Conservation (phyloP, 2,329 filamentous ascomycete genomes). For the Ophiocordyceps sinensis region DNA sequence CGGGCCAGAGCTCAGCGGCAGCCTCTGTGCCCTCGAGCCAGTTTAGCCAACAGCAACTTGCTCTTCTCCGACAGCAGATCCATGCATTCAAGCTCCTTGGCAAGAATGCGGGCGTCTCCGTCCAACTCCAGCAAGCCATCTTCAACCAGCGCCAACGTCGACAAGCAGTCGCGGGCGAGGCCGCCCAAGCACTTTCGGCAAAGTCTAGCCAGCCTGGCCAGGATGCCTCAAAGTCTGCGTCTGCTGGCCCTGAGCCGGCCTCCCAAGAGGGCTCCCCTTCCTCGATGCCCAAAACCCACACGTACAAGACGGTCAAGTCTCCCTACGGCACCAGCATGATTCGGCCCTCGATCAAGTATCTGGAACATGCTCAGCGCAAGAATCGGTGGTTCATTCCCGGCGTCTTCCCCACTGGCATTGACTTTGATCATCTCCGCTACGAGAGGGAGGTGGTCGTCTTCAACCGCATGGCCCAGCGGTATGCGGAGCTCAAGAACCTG, state of each 20-base stretch:
- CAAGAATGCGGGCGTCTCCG: conserved; percentile 72
- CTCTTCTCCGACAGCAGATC: conserved; percentile 71
- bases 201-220: conserved; percentile 16
- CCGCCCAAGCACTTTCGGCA: conserved; percentile 21
- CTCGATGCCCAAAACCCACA: conserved; percentile 25
- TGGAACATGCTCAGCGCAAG: conserved; percentile 61
- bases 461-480: conserved; percentile 77
- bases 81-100: conserved; percentile 80
- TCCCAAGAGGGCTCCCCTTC: conserved; percentile 15
- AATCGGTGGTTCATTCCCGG: conserved; percentile 73
- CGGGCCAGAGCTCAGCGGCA: conserved; percentile 16
- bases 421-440: conserved; percentile 71
- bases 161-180: conserved; percentile 34
- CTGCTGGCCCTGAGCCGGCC: conserved; percentile 20
- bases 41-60: conserved; percentile 68
- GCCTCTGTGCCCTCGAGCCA: conserved; percentile 30
- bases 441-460: conserved; percentile 81
- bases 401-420: conserved; percentile 76
- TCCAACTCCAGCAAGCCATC: conserved; percentile 66
- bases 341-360: conserved; percentile 54
- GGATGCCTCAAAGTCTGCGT: conserved; percentile 19
- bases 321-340: conserved; percentile 48
- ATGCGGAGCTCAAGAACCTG: conserved; percentile 68
- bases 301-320: conserved; percentile 61
- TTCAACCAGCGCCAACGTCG: conserved; percentile 61